Evolutionary conservation across 768 basidiomycete species (phyloP).

Genomic region (Wakefieldia striispora): DNA sequence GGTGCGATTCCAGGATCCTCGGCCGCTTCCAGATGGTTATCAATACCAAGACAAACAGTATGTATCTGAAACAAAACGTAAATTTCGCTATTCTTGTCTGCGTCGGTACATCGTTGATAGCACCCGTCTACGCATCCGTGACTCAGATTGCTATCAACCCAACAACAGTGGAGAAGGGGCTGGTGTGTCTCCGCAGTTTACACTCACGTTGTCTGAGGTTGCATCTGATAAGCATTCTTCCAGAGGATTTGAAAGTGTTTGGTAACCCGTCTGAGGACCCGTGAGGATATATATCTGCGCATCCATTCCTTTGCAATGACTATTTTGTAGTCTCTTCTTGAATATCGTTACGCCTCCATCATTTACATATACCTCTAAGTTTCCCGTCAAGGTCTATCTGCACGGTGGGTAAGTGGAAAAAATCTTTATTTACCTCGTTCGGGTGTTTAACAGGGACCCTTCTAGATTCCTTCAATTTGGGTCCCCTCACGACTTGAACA

Average conservation of each 20-base stretch:
- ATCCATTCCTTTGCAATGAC: neutral
- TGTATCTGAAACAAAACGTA: conserved; percentile 55
- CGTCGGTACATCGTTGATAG: neutral
- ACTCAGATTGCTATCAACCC: conserved; percentile 58
- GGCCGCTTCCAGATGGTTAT: too few relatives aligned
- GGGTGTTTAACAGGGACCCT: neutral
- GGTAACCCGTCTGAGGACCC: conserved; percentile 70
- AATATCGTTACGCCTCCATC: conserved; percentile 60
- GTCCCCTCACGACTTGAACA: conserved; percentile 59
- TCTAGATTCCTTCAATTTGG: conserved; percentile 76
- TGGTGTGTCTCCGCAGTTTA: conserved; percentile 27
- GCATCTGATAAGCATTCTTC: too few relatives aligned
- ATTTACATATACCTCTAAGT: conserved; percentile 36
- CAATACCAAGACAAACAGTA: conserved; percentile 59
- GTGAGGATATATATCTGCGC: conserved; percentile 31
- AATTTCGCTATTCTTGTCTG: too few relatives aligned
- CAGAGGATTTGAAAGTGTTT: too few relatives aligned
- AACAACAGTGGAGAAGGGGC: conserved; percentile 56
- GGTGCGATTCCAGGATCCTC: too few relatives aligned
- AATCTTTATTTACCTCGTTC: too few relatives aligned
- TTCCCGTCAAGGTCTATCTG: conserved; percentile 72
- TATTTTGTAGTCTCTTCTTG: conserved; percentile 48
- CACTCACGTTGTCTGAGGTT: too few relatives aligned
- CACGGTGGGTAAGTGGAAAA: conserved; percentile 68
- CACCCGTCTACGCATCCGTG: too few relatives aligned